phyloP scores from a whole-genome alignment of 2,329 filamentous ascomycete species.

The Trichocomaceae sp. region DNA sequence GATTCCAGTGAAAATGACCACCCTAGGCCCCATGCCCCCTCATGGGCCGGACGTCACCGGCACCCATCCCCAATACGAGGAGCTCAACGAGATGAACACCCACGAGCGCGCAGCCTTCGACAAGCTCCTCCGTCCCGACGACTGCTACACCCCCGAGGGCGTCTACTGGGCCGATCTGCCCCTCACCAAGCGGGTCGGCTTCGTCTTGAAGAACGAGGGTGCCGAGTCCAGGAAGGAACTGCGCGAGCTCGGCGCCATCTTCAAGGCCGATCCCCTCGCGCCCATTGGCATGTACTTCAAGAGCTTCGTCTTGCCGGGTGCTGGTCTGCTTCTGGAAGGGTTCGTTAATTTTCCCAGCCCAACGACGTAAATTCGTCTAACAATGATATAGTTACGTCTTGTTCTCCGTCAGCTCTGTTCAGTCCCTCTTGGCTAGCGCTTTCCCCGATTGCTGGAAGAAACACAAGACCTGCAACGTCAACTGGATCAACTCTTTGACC shows the following conservation, averaged over 20 bases:
- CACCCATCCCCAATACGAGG: conserved; percentile 37
- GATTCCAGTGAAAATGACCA: conserved; percentile 21
- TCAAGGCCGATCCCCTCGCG: conserved; percentile 77
- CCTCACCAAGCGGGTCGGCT: conserved; percentile 60
- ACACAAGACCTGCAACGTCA: conserved; percentile 60
- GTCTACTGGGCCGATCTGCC: conserved; percentile 91
- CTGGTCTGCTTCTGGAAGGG: conserved; percentile 84
- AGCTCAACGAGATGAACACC: conserved; percentile 47
- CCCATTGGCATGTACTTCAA: conserved; percentile 81
- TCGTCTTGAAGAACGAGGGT: conserved; percentile 67
- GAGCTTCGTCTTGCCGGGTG: conserved; percentile 87
- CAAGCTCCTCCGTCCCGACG: conserved; percentile 76
- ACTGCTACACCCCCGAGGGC: conserved; percentile 75
- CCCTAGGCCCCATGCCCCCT: conserved; percentile 37
- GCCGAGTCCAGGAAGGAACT: conserved; percentile 65
- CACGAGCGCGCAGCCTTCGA: conserved; percentile 63
- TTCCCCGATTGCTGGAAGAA: conserved; percentile 75
- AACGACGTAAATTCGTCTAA: background rate
- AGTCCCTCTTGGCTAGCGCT: conserved; percentile 67
- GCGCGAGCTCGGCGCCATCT: conserved; percentile 63
- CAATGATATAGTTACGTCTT: conserved; percentile 64
- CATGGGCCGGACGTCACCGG: conserved; percentile 45
- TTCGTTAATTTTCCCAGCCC: conserved; percentile 26
- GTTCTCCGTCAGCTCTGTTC: conserved; percentile 92
- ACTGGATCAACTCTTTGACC: conserved; percentile 77